Evolutionary conservation across 305 asterid species (phyloP).

Genomic region (Rubia peregrina): DNA sequence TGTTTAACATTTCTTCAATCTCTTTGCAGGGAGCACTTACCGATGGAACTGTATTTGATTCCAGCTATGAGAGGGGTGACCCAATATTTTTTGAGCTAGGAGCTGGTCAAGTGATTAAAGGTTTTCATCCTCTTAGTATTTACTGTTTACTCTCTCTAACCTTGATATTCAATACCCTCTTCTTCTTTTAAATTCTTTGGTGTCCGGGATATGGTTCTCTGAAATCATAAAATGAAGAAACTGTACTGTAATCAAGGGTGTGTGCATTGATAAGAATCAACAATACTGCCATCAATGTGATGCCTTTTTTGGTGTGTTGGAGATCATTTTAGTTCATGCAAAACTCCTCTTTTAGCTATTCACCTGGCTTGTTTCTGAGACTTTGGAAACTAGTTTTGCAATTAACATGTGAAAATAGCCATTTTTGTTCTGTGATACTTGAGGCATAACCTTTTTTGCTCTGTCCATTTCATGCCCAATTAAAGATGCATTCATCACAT

Average conservation of each 20-base stretch:
- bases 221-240: neutral
- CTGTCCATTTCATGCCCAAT: no score
- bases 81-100: slow-evolving; percentile 94
- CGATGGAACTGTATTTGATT: slow-evolving; percentile 93
- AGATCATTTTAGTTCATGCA: neutral
- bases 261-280: neutral
- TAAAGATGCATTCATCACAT: neutral
- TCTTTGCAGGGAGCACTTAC: slow-evolving; percentile 82
- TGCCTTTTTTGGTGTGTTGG: neutral
- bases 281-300: neutral
- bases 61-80: slow-evolving; percentile 92
- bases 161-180: neutral
- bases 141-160: neutral
- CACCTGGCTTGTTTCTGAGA: neutral
- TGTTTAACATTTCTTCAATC: neutral
- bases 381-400: neutral
- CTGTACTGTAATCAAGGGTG: neutral
- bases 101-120: slow-evolving; percentile 88
- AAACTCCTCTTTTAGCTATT: neutral
- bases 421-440: neutral
- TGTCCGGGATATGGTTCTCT: neutral
- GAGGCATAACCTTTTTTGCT: neutral
- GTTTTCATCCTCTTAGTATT: slow-evolving; percentile 22
- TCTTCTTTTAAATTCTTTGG: neutral
- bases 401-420: neutral